A percentile compares a stretch with the other conserved stretches of the same genome.
phyloP scores from a whole-genome alignment of 2,329 filamentous ascomycete species.

The Metarhizium brunneum region DNA sequence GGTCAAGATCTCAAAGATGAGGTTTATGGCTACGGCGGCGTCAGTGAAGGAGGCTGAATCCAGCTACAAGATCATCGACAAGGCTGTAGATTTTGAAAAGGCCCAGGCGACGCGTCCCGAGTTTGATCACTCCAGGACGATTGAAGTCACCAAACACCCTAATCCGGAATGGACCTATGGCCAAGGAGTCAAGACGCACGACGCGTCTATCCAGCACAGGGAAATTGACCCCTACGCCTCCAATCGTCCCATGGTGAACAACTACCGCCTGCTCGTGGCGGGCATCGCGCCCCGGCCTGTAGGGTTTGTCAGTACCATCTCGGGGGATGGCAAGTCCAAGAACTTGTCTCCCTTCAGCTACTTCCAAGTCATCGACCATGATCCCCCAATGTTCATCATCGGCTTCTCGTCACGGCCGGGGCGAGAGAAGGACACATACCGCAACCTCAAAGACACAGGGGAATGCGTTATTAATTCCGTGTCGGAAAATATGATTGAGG shows the following conservation, averaged over 20 bases:
- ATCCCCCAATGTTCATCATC: constrained; percentile 68
- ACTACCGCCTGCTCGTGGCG: constrained; percentile 81
- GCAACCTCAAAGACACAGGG: constrained; percentile 18
- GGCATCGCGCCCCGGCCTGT: constrained; percentile 15
- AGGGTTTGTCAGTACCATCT: too few species aligned
- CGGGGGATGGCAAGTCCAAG: too few species aligned
- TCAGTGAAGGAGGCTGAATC: too few species aligned
- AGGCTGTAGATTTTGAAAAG: too few species aligned
- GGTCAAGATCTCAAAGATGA: too few species aligned
- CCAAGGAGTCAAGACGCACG: constrained; percentile 16
- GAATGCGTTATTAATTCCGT: constrained; percentile 80
- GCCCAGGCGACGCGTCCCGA: too few species aligned
- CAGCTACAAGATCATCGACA: too few species aligned
- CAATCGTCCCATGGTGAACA: constrained; percentile 57
- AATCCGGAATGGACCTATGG: constrained; percentile 31
- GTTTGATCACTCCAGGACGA: too few species aligned
- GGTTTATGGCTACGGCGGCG: too few species aligned
- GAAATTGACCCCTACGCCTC: constrained; percentile 70
- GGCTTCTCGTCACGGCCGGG: constrained; percentile 34
- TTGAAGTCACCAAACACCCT: too few species aligned
- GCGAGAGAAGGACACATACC: constrained; percentile 64
- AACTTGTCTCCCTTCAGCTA: too few species aligned
- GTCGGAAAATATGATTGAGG: constrained; percentile 69
- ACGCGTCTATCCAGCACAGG: constrained; percentile 41
- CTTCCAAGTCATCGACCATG: constrained; percentile 68